Base-by-base conservation (phyloP, 306 rosid species). In the Erythrophleum fordii region DNA sequence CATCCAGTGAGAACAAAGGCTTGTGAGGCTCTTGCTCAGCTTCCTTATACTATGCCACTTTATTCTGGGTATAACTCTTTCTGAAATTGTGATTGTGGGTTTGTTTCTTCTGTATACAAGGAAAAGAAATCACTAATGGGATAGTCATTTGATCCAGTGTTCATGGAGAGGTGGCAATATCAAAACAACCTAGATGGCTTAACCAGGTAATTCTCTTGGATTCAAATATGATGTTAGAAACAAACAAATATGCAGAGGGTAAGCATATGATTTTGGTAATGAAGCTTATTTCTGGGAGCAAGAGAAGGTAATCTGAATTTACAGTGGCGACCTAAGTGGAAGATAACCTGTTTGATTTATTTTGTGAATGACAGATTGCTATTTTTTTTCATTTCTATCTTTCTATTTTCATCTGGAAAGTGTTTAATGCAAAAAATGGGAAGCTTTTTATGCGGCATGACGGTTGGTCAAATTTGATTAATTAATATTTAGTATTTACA, bases 151-250 rank as follows among this genome's bases (percentile, higher is more conserved):
- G 67, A 56, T 10, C 7, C 81, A 89, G 98, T 86, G 82, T 85
- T 49, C 97, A 91, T 83, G 91, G 92, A 25, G 98, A 94, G 48
- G 94, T 87, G 82, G 91, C 92, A 75, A 82, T 94, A 62, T 92
- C 97, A 69, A 81, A 87, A 61, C 90, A 91, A 82, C 88, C 98
- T 80, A 92, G 67, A 23, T 94, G 97, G 98, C 48, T 87, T 76
- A 75, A 48, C 52, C 72, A 79, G 81, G 89, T 69, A 76, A 67
- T 34, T 60, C 74, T 78, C 61, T 66, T 49, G 67, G 52, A 56
- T 81, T 89, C 80, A 77, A 79, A 25, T 71, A 45, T 77, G 28
- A 53, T 22, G 22, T 51, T 51, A 17, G 22, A 18, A 51, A 18
- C 23, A 51, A 51, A 51, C 8, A 17, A 51, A 18, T 51, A 18